Conservation (phyloP, 306 rosid species). For the Vachellia pachyceras region DNA sequence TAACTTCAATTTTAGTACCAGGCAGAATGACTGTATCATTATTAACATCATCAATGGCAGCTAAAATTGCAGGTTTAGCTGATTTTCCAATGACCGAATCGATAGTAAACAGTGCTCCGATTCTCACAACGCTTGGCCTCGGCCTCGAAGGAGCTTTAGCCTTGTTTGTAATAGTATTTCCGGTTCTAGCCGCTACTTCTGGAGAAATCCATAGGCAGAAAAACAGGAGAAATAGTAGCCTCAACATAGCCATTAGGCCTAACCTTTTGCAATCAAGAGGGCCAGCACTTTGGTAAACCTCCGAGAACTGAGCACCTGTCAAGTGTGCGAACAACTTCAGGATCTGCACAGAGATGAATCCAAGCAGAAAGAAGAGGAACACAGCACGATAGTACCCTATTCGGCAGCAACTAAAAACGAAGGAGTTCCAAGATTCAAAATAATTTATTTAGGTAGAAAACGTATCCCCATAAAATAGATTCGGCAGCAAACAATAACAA, state of each 20-base stretch:
- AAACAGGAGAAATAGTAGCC: slow-evolving; percentile 42
- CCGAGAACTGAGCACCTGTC: slow-evolving; percentile 40
- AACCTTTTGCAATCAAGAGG: slow-evolving; percentile 37
- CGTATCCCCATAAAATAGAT: slow-evolving; percentile 36
- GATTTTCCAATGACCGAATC: slow-evolving; percentile 72
- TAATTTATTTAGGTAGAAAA: slow-evolving; percentile 18
- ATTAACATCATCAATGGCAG: slow-evolving; percentile 69
- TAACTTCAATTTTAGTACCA: slow-evolving; percentile 45
- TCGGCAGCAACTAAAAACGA: slow-evolving; percentile 17
- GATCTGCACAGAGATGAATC: slow-evolving; percentile 14
- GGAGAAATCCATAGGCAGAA: slow-evolving; percentile 57
- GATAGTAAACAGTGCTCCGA: slow-evolving; percentile 68
- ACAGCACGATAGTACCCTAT: neutral
- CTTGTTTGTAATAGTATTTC: slow-evolving; percentile 46
- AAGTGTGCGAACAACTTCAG: slow-evolving; percentile 41
- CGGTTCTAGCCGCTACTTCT: slow-evolving; percentile 53
- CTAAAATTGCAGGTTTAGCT: slow-evolving; percentile 58
- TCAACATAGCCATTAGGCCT: slow-evolving; percentile 32
- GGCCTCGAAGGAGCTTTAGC: slow-evolving; percentile 46
- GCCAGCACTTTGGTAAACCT: slow-evolving; percentile 38
- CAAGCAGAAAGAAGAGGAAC: slow-evolving; percentile 2
- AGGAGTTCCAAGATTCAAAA: slow-evolving; percentile 32
- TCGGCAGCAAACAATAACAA: slow-evolving; percentile 36
- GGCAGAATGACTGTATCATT: slow-evolving; percentile 56
- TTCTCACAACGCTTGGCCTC: slow-evolving; percentile 55